Evolutionary conservation across 495 filamentous ascomycete species (phyloP), one percentile per base, ranked within the genome.

Genomic region (Aspergillus incahuasiensis): DNA sequence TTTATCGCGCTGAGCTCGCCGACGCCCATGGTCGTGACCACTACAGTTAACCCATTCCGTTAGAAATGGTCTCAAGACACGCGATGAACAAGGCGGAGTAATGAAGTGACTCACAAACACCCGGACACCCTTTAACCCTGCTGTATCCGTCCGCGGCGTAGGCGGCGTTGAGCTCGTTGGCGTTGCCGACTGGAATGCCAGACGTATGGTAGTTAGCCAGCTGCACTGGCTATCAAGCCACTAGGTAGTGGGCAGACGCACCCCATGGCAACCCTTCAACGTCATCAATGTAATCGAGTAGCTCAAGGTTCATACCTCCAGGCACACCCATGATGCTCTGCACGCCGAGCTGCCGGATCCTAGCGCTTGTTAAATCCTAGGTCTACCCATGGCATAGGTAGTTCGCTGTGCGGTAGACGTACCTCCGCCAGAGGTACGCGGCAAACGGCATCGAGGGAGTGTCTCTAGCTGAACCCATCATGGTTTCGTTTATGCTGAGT

Each of bases 71-170:
- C 25, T 8, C 25, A 28, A 28, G 28, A n/a, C 20, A 22, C 20
- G 45, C 22, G 45, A 48, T 39, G 30, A 15, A 35, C 6, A 35
- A 35, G 32, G 32, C n/a, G n/a, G n/a, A n/a, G n/a, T n/a, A 35
- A 35, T 13, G 38, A 40, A 20, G 15, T 39, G 6, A 39, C 32
- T 41, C 35, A 51, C 48, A 13, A 7, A 51, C 48, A 2, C 48
- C 48, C 15, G 46, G 48, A 34, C 38, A 49, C 2, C 62, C 62
- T 15, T 62, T 62, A n/a, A 60, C 47, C 11, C 62, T 28, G 1
- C 55, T 48, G 50, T 65, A 65, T 1, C 52, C 62, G 43, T 65
- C 62, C 3, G 62, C 62, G 0, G 62, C 62, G 40, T 65, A 65
- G 0, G 45, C 61, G 1, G 61, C 58, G 39, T 63, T 61, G 39